A percentile compares a stretch with the other conserved stretches of the same genome.
These are phyloP conservation scores for Thermoascus crustaceus DNA, from an alignment of 2,329 filamentous ascomycete species.

Conservation along the genomic window DNA sequence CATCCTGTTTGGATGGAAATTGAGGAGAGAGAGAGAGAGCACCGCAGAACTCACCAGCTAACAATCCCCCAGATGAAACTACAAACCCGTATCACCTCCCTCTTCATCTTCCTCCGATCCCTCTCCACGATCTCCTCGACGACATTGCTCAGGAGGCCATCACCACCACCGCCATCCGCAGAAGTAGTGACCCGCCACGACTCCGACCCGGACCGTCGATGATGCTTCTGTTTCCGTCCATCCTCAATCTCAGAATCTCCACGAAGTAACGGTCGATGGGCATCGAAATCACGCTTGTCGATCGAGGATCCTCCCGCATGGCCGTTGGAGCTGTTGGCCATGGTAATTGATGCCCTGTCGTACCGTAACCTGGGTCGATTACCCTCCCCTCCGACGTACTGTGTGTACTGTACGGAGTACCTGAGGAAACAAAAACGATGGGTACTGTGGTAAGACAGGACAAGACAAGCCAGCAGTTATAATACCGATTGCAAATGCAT, in stretches of 20 bases:
- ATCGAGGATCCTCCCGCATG: conserved; percentile 18
- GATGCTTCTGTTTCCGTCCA: conserved; percentile 13
- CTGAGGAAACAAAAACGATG: too few species aligned
- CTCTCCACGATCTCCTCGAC: conserved; percentile 53
- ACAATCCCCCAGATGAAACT: conserved; percentile 55
- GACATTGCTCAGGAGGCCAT: conserved; percentile 51
- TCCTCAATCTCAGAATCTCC: conserved; percentile 10
- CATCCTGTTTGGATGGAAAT: too few species aligned
- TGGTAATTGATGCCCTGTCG: conserved; percentile 11
- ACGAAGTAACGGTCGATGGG: conserved; percentile 30
- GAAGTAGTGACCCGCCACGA: conserved; percentile 16
- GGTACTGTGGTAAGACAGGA: too few species aligned
- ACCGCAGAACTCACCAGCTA: conserved; percentile 40
- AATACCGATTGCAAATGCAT: too few species aligned
- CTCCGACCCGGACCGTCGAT: conserved; percentile 20
- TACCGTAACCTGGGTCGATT: conserved; percentile 11
- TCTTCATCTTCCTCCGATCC: conserved; percentile 48
- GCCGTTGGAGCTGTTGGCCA: conserved; percentile 10
- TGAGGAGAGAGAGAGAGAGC: too few species aligned
- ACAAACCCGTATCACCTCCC: conserved; percentile 44
- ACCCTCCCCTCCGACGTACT: too few species aligned
- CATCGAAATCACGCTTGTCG: conserved; percentile 42
- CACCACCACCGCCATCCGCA: conserved; percentile 27
- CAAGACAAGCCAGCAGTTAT: too few species aligned
- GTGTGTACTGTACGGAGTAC: too few species aligned